Conservation (phyloP, 1,284 basidiomycete genomes). For the Somion occarium region DNA sequence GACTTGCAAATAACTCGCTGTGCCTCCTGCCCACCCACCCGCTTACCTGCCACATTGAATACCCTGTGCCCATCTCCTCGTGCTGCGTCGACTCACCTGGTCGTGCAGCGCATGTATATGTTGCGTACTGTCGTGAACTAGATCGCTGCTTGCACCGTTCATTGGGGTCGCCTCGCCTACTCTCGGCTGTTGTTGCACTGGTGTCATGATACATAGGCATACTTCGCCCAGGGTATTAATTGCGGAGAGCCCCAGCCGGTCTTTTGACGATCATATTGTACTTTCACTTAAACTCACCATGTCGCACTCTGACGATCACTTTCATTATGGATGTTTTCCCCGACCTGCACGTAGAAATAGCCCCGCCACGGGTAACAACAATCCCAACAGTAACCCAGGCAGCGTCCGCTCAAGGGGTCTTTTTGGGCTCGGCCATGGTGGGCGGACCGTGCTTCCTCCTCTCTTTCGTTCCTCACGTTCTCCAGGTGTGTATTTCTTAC, state of each 20-base stretch:
- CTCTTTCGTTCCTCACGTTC: constrained; percentile 83
- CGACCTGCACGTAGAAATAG: constrained; percentile 21
- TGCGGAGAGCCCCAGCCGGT: constrained; percentile 20
- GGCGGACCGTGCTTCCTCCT: constrained; percentile 81
- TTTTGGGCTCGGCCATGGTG: constrained; percentile 71
- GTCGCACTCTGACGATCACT: constrained; percentile 30
- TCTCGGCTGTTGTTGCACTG: too few relatives aligned
- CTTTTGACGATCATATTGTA: constrained; percentile 27
- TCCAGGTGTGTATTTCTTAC: constrained; percentile 70
- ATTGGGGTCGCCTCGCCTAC: too few relatives aligned
- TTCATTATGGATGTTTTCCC: constrained; percentile 30
- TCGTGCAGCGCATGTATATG: too few relatives aligned
- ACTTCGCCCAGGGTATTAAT: constrained; percentile 26
- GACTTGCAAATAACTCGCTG: too few relatives aligned
- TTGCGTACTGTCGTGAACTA: too few relatives aligned
- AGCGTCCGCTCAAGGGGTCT: constrained; percentile 35
- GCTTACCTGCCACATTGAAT: too few relatives aligned
- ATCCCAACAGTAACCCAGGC: constrained; percentile 15
- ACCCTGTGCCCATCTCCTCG: too few relatives aligned
- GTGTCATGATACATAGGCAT: too few relatives aligned
- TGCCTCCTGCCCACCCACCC: too few relatives aligned
- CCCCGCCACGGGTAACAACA: constrained; percentile 23
- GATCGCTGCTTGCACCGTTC: too few relatives aligned
- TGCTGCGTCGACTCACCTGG: too few relatives aligned
- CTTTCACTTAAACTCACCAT: constrained; percentile 28